Base-by-base conservation (phyloP, 495 filamentous ascomycete species). In the Hypoxylon crocopeplum region DNA sequence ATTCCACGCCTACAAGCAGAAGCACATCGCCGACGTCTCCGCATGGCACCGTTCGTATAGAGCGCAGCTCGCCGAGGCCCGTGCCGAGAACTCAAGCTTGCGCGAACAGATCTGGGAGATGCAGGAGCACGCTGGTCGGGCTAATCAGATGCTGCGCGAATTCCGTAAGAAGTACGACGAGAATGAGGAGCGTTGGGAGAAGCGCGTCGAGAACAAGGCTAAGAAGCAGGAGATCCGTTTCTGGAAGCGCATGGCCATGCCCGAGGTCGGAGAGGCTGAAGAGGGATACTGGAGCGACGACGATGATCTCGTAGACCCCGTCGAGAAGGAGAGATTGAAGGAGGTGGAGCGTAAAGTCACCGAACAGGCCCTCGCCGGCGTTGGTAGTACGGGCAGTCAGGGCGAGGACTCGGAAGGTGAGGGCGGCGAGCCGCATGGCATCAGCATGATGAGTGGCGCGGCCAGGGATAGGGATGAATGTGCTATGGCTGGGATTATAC, bases 211-310 rank as follows among this genome's bases (percentile, higher is more conserved):
- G 7, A 72, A 72, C 20, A 72, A 66, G 27, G 74, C 74, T 19
- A 65, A 60, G 37, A 69, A 74, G 19, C 82, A 83, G 58, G 76
- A 82, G 64, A 61, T 78, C 42, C 68, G 82, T 0, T 80, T 78
- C 62, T 84, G 79, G 80, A 84, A 83, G 68, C 67, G 82, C 11
- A 72, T 82, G 75, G 82, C 82, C 1, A 75, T 83, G 74, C 78
- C 77, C 2, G 69, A 78, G 10, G 54, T 80, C 33, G 60, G 72
- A 15, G 78, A 80, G 15, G 66, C 71, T 36, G 79, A 83, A 38
- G 78, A 79, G 7, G 72, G 74, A 7, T 81, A 75, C 59, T 84
- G 78, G 78, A 79, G 75, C 46, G 80, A 81, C 50, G 81, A 84
- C 45, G 81, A 84, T 41, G 81, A 84, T 48, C 58, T 84, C 13